phyloP scores from a whole-genome alignment of 306 rosid species.

The Biancaea sappan region DNA sequence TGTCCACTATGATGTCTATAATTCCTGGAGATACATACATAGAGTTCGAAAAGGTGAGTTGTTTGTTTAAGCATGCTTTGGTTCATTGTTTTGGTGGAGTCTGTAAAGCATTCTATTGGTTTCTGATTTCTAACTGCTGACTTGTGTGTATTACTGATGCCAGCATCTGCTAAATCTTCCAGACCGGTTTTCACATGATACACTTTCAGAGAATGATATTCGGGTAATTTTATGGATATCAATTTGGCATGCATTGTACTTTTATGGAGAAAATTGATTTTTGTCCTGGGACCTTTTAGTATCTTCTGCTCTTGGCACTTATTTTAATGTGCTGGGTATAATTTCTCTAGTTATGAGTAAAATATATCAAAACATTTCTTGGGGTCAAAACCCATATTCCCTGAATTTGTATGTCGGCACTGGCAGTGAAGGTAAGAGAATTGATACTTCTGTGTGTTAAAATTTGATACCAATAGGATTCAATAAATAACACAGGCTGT shows the following conservation, averaged over 20 bases:
- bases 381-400: background rate
- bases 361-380: background rate
- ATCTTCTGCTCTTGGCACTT: background rate
- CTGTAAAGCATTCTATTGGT: slow-evolving; percentile 10
- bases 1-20: slow-evolving; percentile 80
- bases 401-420: background rate
- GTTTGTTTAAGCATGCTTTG: slow-evolving; percentile 13
- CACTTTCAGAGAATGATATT: slow-evolving; percentile 82
- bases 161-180: slow-evolving; percentile 82
- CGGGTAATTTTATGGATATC: slow-evolving; percentile 51
- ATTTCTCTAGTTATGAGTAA: background rate
- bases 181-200: slow-evolving; percentile 62
- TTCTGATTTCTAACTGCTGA: slow-evolving; percentile 44
- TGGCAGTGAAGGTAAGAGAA: background rate
- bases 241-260: background rate
- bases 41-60: slow-evolving; percentile 80
- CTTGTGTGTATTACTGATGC: slow-evolving; percentile 39
- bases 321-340: background rate
- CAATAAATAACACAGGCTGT: background rate
- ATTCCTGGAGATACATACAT: slow-evolving; percentile 74
- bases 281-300: too few relatives aligned
- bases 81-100: slow-evolving; percentile 12
- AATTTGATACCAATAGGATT: background rate
- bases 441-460: background rate
- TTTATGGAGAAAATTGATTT: background rate